Evolutionary conservation across 148 eudicot species (phyloP).

Genomic region (Rhododendron henanense): DNA sequence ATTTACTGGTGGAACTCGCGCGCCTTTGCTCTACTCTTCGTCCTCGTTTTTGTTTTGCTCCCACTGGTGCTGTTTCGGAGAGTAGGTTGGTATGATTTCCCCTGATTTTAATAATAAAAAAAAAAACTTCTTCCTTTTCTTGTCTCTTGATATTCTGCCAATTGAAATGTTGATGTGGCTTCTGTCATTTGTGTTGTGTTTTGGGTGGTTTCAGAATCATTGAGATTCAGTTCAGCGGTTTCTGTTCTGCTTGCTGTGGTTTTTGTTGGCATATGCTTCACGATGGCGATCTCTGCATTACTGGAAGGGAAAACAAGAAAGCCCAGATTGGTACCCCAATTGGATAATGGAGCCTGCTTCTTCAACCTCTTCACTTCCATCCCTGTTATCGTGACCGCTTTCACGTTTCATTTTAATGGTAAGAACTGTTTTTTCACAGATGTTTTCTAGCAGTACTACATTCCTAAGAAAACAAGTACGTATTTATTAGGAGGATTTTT

Average conservation of each 20-base stretch:
- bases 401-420: constrained; percentile 98
- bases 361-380: constrained; percentile 85
- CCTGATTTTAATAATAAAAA: background rate
- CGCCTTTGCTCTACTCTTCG: constrained; percentile 48
- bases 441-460: background rate
- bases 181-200: background rate
- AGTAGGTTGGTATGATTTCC: constrained; percentile 39
- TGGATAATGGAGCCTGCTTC: constrained; percentile 48
- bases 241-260: constrained; percentile 79
- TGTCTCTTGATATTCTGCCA: background rate
- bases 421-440: background rate
- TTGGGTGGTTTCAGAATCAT: constrained; percentile 52
- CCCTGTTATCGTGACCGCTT: constrained; percentile 91
- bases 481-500: background rate
- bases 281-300: constrained; percentile 66
- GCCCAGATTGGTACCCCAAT: constrained; percentile 57
- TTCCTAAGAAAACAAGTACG: no score
- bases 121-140: background rate
- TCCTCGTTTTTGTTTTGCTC: constrained; percentile 58
- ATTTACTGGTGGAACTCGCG: constrained; percentile 84
- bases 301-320: constrained; percentile 52
- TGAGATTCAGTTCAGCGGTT: constrained; percentile 77
- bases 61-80: constrained; percentile 71
- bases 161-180: no score
- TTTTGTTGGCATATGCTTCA: constrained; percentile 74